Percentiles rank a stretch among this genome's conserved stretches.
phyloP scores from a whole-genome alignment of 768 basidiomycete species.

The Mycena epipterygia region DNA sequence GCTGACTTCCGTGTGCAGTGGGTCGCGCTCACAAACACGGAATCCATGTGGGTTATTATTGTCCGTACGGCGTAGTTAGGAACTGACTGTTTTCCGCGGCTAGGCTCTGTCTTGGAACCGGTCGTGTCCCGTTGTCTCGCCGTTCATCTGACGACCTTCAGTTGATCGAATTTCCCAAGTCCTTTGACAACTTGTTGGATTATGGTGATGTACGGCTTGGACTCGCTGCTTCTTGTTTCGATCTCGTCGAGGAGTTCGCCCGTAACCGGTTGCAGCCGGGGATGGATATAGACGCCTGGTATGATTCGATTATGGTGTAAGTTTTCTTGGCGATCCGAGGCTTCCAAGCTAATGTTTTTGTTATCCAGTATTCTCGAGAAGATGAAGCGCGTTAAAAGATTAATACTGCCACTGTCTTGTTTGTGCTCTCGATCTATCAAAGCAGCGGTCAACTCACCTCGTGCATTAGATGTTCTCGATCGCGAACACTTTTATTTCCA shows the following conservation, averaged over 20 bases:
- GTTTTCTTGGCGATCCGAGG: constrained; percentile 34
- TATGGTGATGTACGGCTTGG: constrained; percentile 51
- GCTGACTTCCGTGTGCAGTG: constrained; percentile 41
- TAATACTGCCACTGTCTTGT: constrained; percentile 36
- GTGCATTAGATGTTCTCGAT: constrained; percentile 51
- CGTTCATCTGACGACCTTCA: constrained; percentile 44
- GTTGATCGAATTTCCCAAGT: constrained; percentile 44
- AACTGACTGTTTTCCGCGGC: constrained; percentile 6
- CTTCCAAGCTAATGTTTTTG: not conserved
- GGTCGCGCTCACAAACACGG: constrained; percentile 49
- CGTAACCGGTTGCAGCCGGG: constrained; percentile 43
- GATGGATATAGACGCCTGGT: constrained; percentile 46
- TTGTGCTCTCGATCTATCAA: not conserved
- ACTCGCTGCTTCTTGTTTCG: constrained; percentile 44
- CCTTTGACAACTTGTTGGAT: constrained; percentile 37
- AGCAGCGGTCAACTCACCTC: constrained; percentile 15
- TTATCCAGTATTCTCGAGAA: constrained; percentile 26
- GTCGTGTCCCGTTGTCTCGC: constrained; percentile 52
- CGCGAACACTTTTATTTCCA: constrained; percentile 55
- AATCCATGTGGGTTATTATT: constrained; percentile 49
- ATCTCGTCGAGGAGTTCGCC: constrained; percentile 45
- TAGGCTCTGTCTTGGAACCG: constrained; percentile 54
- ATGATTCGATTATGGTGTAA: constrained; percentile 49
- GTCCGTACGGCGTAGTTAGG: not conserved
- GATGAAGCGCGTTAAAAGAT: constrained; percentile 26